Percentiles rank a stretch among this genome's conserved stretches.
Conservation (phyloP, 345 rosid genomes). For the Boechera stricta region DNA sequence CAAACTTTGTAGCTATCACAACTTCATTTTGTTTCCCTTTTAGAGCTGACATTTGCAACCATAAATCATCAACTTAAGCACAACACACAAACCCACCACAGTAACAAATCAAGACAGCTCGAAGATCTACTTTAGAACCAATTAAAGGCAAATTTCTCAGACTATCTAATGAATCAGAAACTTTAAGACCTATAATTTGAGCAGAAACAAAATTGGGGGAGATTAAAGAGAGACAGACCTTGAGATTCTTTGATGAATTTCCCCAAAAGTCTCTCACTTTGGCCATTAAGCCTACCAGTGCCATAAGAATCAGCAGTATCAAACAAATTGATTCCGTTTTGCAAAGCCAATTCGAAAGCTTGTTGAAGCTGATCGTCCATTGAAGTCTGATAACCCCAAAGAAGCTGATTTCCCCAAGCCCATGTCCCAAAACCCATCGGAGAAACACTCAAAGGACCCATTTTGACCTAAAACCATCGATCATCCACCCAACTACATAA, state of each 20-base stretch:
- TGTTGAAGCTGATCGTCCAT: conserved; percentile 86
- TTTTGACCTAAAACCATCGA: conserved; percentile 58
- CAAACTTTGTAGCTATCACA: conserved; percentile 92
- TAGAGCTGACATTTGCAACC: conserved; percentile 46
- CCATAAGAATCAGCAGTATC: conserved; percentile 98
- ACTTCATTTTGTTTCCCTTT: conserved; percentile 53
- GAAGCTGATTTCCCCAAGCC: conserved; percentile 98
- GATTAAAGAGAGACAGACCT: conserved; percentile 45
- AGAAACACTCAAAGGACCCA: conserved; percentile 86
- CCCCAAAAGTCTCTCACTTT: conserved; percentile 89
- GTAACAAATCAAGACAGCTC: conserved; percentile 20
- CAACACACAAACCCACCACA: neutral
- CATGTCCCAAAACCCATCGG: conserved; percentile 98
- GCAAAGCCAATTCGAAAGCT: conserved; percentile 72
- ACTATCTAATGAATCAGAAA: neutral
- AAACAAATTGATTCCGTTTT: conserved; percentile 80
- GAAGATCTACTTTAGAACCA: neutral
- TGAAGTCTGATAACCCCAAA: conserved; percentile 86
- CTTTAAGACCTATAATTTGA: neutral
- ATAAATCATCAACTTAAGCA: conserved; percentile 18
- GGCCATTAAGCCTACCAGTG: conserved; percentile 82
- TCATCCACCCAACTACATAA: neutral
- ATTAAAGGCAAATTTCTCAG: neutral
- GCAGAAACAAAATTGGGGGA: neutral
- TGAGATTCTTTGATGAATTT: conserved; percentile 70